Base-by-base conservation (phyloP, 1,139 yeast species). In the Pneumocystis canis region DNA sequence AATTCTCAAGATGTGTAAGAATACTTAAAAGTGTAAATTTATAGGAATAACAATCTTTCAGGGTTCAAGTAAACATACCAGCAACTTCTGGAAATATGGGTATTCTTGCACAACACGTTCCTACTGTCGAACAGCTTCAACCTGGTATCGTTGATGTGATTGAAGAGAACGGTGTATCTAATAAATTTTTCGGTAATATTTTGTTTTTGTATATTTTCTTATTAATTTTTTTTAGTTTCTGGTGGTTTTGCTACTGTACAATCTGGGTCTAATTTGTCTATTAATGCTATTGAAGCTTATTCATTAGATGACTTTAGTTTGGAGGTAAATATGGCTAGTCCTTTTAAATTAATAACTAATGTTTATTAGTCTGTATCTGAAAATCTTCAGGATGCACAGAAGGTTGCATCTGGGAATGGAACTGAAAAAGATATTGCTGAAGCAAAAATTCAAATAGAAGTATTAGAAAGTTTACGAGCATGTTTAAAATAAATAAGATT, bases 181-280 rank as follows among this genome's bases (percentile, higher is more conserved):
- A 88, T 80, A 89, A 86, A 78, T 92, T 80, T 78, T 82, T 82
- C 67, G 68, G 70, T 68, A 61, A 9, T 68, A 58, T 9, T 53
- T 20, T 6, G 6, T 40, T 47, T 47, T 20, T 47, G 11, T 11
- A 14, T 3, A 6, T 47, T 14, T 9, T 28, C 11, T 7, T 20
- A 25, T 2, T 58, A 58, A 31, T 54, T 63, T 31, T 59, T 20
- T 25, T 14, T 63, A 68, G 92, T 92, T 70, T 84, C 96, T 68
- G 98, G 98, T 69, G 99, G 99, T 68, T 87, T 92, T 72, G 98
- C 97, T 68, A 84, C 96, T 66, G 95, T 94, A 68, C 92, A 89
- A 76, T 97, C 97, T 76, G 95, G 90, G 72, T 89, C 95, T 72
- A 82, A 85, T 72, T 81, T 94, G 75, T 84, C 89, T 74, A 85